A percentile compares a stretch with the other conserved stretches of the same genome.
Evolutionary conservation across 2,329 filamentous ascomycete species (phyloP).

Genomic region (Trichoderma cornu-damae): DNA sequence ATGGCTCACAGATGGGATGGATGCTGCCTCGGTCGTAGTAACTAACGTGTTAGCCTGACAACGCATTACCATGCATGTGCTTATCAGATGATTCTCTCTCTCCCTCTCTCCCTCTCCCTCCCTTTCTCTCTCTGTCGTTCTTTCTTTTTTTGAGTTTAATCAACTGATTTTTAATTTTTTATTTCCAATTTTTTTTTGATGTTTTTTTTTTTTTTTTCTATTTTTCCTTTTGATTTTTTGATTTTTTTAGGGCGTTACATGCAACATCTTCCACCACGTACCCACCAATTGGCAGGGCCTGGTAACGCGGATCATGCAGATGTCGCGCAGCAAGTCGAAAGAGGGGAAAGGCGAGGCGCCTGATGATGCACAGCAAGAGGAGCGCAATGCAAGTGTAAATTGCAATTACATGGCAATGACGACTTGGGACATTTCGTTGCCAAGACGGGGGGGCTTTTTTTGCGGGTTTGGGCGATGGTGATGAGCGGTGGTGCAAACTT

Average conservation of each 20-base stretch:
- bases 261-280: neutral
- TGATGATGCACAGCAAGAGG: conserved; percentile 3
- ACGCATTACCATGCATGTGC: too few relatives aligned
- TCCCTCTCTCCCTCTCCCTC: too few relatives aligned
- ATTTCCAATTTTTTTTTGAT: too few relatives aligned
- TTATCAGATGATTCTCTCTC: too few relatives aligned
- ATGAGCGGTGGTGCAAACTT: neutral
- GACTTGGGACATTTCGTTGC: neutral
- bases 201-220: neutral
- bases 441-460: neutral
- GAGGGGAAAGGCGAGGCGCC: neutral
- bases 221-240: neutral
- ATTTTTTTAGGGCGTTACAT: too few relatives aligned
- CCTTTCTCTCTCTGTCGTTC: too few relatives aligned
- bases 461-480: conserved; percentile 6
- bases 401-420: neutral
- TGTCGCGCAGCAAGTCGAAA: conserved; percentile 9
- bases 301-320: conserved; percentile 11
- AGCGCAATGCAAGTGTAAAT: neutral
- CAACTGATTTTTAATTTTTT: too few relatives aligned
- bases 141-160: too few relatives aligned
- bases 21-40: too few relatives aligned
- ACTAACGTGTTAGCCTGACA: too few relatives aligned
- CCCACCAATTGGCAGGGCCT: neutral
- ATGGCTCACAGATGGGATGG: too few relatives aligned